Base-by-base conservation (phyloP, 257 asterid species). In the Solanum microdontum region DNA sequence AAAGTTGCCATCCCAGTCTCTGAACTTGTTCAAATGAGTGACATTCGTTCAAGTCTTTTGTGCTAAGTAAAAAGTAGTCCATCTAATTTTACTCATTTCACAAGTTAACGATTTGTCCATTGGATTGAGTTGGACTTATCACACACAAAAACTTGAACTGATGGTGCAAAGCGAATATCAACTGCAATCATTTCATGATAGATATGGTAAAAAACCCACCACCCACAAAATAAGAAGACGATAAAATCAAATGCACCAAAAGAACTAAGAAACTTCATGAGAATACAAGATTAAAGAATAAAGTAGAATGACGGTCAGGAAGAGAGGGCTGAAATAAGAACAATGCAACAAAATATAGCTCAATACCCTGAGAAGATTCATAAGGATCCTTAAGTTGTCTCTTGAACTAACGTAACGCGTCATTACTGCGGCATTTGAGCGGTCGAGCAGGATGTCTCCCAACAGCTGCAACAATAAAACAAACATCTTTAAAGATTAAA, bases 341-440 rank as follows among this genome's bases (percentile, higher is more conserved):
- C 55, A 45, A 45, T 73, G 33, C 23, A n/a, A 48, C 43, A 55
- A 73, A 86, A 86, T 69, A 58, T 72, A 86, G 28, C 86, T 89
- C 90, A 94, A 48, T 95, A 96, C 99, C 88, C 98, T 92, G 36
- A 96, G 95, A 88, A 96, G 98, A 92, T 95, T 95, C 99, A 95
- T 96, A 84, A 96, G 94, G 89, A 96, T 93, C 94, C 99, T 95
- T 94, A 96, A 90, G 90, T 96, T 95, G 76, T 95, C 98, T 88
- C 95, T 89, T 68, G 99, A 96, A 93, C 95, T 88, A 86, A 95
- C 98, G 82, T 96, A 96, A 90, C 91, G 89, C 5, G 93, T 92
- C 99, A 96, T 96, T 76, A 95, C 98, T 43, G 94, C 94, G 4
- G 96, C 92, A 89, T 96, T 96, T 86, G 99, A 94, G 84, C 99